Conservation (phyloP, 176 grass and related monocot species). For the Echinochloa phyllopogon region DNA sequence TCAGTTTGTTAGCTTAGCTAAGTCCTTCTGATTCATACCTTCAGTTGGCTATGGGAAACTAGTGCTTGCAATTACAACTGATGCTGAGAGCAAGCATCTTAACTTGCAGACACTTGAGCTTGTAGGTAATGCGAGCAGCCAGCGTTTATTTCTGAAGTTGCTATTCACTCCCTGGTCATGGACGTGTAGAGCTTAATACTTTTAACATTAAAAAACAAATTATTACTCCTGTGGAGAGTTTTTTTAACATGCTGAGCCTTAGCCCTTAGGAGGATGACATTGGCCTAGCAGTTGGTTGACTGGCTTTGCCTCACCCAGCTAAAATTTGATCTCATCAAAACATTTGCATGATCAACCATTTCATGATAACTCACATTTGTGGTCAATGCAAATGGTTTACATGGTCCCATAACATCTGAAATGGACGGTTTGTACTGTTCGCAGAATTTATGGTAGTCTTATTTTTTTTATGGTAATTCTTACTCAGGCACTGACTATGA, state of each 20-base stretch:
- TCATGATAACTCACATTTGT: not conserved
- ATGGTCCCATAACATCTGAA: not conserved
- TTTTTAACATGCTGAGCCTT: constrained; percentile 17
- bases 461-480: not conserved
- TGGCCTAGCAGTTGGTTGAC: not conserved
- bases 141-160: not conserved
- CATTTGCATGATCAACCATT: not conserved
- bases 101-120: not conserved
- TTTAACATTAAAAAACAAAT: constrained; percentile 9
- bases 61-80: not conserved
- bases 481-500: not conserved
- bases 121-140: not conserved
- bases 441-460: not conserved
- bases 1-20: not conserved
- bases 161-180: not conserved
- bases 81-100: not conserved
- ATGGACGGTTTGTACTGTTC: not conserved
- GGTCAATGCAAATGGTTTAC: not conserved
- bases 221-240: not conserved
- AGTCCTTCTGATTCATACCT: not conserved
- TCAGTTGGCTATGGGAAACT: not conserved
- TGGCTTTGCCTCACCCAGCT: not conserved
- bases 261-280: not conserved
- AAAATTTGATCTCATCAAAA: constrained; percentile 1
- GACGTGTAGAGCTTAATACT: not conserved